A percentile compares a stretch with the other conserved stretches of the same genome.
Evolutionary conservation across 2,329 filamentous ascomycete species (phyloP).

Genomic region (Boeremia lycopersici): DNA sequence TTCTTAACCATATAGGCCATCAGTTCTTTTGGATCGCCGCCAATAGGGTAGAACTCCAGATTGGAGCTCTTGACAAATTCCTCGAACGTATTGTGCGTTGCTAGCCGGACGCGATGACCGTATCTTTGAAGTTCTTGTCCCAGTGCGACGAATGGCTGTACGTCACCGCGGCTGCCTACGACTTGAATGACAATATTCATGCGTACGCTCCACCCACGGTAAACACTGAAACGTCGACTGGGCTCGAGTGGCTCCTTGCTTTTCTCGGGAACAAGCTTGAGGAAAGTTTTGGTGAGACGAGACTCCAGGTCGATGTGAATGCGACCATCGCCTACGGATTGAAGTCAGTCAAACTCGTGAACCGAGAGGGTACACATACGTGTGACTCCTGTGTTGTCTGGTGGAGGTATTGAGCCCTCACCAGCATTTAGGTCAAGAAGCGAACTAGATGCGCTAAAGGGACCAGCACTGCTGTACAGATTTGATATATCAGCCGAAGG

Average conservation of each 20-base stretch:
- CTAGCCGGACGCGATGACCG: conserved; percentile 34
- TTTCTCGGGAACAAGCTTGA: conserved; percentile 26
- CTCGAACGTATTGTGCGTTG: conserved; percentile 28
- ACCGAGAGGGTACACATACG: not conserved
- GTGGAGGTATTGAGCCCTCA: conserved; percentile 10
- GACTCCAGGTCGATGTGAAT: conserved; percentile 36
- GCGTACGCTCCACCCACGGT: conserved; percentile 9
- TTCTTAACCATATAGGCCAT: conserved; percentile 60
- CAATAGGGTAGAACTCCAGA: conserved; percentile 45
- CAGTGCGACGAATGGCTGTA: conserved; percentile 65
- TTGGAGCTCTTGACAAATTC: conserved; percentile 21
- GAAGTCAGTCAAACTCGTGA: not conserved
- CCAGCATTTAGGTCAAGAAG: not conserved
- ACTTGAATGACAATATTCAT: conserved; percentile 63
- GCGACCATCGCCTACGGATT: conserved; percentile 27
- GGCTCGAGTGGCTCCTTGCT: conserved; percentile 5
- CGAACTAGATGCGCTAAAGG: not conserved
- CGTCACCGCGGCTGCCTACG: conserved; percentile 60
- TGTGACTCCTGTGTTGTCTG: conserved; percentile 22
- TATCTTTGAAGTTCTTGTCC: conserved; percentile 53
- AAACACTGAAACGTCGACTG: conserved; percentile 12
- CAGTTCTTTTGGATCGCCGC: conserved; percentile 45
- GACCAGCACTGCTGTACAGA: not conserved
- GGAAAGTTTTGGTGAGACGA: conserved; percentile 23
- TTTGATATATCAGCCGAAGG: not conserved